Base-by-base conservation (phyloP, 106 monocot species). In the Acorus gramineus region DNA sequence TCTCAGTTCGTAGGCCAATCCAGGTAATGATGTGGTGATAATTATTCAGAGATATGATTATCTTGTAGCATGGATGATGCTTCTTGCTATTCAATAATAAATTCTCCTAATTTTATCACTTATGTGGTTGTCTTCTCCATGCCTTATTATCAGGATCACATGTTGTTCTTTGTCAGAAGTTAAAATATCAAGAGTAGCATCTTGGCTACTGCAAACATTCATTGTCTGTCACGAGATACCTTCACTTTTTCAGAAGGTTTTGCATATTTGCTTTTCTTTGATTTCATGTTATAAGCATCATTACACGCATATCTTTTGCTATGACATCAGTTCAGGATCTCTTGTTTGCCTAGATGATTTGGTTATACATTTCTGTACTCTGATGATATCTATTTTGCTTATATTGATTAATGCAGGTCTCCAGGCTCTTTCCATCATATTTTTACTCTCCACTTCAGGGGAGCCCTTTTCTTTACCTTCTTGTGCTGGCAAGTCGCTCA, bases 131-230 rank as follows among this genome's bases (percentile, higher is more conserved):
- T 10, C 61, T 55, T 47, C 12, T 43, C 52, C 6, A 51, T 6
- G 7, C 4, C 63, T 61, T 47, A 75, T 63, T 71, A 57, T 44
- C 74, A 93, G 93, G 75, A 71, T 4, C 28, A 54, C 47, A 59
- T 90, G 94, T 59, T 94, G 89, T 66, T 72, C 50, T 64, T 69
- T 94, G 10, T 79, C 84, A 4, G 74, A 78, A 11, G 49, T 86
- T 8, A 60, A 84, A 55, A 75, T 86, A 68, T 50, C 69, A 48
- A 61, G 65, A 57, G 66, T 86, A 62, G 56, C 86, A 66, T 59
- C 75, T 48, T 94, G 89, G 94, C 76, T 94, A 63, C 57, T 90
- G 48, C 75, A 66, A 48, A 84, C 86, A 52, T 94, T 90, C 69
- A 76, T 90, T 48, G 75, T 86, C 44, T 71, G 74, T 50, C 72